These are phyloP conservation scores for Irpex sp. DNA, from an alignment of 1,284 basidiomycete genomes.

Conservation along the genomic window DNA sequence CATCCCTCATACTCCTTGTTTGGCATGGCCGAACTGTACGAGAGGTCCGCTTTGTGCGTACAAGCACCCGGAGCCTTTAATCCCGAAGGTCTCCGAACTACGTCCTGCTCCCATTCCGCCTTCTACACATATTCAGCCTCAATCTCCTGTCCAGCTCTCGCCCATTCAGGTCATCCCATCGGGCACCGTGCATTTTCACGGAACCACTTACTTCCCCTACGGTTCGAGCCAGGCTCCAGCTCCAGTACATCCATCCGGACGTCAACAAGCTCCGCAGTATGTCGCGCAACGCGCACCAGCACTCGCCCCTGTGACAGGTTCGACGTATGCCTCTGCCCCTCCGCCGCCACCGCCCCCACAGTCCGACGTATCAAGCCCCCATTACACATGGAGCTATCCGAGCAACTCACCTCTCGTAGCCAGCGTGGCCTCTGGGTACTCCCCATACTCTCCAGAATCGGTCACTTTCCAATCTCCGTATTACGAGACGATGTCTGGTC, in stretches of 20 bases:
- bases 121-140: not conserved
- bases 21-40: conserved; percentile 31
- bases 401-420: conserved; percentile 8
- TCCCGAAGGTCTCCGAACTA: conserved; percentile 19
- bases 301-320: not conserved
- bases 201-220: conserved; percentile 23
- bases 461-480: conserved; percentile 14
- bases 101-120: not conserved
- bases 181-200: conserved; percentile 18
- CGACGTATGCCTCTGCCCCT: not conserved
- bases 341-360: not conserved
- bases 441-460: conserved; percentile 15
- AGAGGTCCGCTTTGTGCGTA: conserved; percentile 27
- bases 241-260: conserved; percentile 5
- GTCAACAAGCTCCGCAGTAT: not conserved
- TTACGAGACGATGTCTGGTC: conserved; percentile 10
- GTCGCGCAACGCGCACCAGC: not conserved
- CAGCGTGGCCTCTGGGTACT: conserved; percentile 13
- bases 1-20: conserved; percentile 33
- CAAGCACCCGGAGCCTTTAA: conserved; percentile 29
- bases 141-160: conserved; percentile 10
- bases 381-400: conserved; percentile 10
- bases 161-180: conserved; percentile 13
- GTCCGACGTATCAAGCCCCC: conserved; percentile 10
- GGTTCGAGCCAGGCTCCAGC: not conserved